phyloP scores from a whole-genome alignment of 345 rosid species.

The Leavenworthia alabamica region DNA sequence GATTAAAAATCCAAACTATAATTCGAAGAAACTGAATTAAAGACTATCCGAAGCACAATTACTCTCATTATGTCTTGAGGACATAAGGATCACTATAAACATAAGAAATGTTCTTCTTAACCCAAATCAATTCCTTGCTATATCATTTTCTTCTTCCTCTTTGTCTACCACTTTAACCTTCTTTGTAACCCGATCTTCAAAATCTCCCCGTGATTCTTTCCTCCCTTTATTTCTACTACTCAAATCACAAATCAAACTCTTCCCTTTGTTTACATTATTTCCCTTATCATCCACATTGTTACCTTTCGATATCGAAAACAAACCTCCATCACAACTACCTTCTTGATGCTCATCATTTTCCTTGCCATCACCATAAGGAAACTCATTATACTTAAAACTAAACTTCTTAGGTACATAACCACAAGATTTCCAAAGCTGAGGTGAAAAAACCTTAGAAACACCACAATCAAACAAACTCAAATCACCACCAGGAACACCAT shows the following conservation, averaged over 20 bases:
- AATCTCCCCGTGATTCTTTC: slow-evolving; percentile 38
- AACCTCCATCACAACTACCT: too few relatives aligned
- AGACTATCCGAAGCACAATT: too few relatives aligned
- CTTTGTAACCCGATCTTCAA: slow-evolving; percentile 45
- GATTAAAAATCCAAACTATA: background rate
- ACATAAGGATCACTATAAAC: slow-evolving; percentile 1
- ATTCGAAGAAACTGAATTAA: background rate
- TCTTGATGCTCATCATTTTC: slow-evolving; percentile 33
- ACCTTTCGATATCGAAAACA: slow-evolving; percentile 58
- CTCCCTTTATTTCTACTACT: slow-evolving; percentile 39
- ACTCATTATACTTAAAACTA: slow-evolving; percentile 47
- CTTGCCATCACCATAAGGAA: slow-evolving; percentile 72
- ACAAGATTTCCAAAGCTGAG: slow-evolving; percentile 70
- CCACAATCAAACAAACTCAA: slow-evolving; percentile 51
- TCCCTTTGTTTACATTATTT: slow-evolving; percentile 37
- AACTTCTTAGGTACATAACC: slow-evolving; percentile 93
- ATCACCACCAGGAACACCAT: slow-evolving; percentile 89
- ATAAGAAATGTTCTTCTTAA: background rate
- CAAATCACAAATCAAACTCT: slow-evolving; percentile 41
- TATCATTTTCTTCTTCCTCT: slow-evolving; percentile 40
- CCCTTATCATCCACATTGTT: slow-evolving; percentile 27
- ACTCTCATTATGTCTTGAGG: background rate
- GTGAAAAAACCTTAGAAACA: slow-evolving; percentile 57
- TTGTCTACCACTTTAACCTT: slow-evolving; percentile 48
- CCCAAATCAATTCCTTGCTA: slow-evolving; percentile 7